Conservation (phyloP, 164 flowering plant species). For the Macadamia tetraphylla region DNA sequence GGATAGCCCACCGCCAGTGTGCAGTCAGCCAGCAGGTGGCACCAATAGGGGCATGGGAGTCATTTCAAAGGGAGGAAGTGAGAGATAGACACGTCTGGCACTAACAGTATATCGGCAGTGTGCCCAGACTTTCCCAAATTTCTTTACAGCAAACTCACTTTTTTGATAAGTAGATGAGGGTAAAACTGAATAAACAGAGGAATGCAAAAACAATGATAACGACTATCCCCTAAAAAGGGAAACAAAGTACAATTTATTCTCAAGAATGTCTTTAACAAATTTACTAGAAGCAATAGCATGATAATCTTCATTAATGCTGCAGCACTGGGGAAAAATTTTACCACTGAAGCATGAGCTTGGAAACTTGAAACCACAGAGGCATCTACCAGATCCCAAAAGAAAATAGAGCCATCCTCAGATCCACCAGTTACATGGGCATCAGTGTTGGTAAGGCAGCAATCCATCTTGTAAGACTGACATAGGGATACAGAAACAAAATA, state of each 20-base stretch:
- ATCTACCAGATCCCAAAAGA: constrained; percentile 97
- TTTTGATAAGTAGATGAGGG: no score
- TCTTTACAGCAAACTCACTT: no score
- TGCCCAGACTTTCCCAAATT: no score
- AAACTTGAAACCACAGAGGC: constrained; percentile 76
- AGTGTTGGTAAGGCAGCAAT: constrained; percentile 84
- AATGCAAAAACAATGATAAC: no score
- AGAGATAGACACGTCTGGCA: no score
- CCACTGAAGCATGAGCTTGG: constrained; percentile 90
- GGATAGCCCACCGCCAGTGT: no score
- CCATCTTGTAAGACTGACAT: constrained; percentile 86
- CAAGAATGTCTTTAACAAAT: background rate
- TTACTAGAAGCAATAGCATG: background rate
- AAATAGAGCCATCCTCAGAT: constrained; percentile 89
- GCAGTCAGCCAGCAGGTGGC: no score
- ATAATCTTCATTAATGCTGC: background rate
- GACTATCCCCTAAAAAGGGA: no score
- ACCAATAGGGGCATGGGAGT: no score
- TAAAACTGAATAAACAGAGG: no score
- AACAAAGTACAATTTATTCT: background rate
- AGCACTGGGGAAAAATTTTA: constrained; percentile 20
- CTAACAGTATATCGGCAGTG: no score
- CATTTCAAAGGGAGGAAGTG: no score
- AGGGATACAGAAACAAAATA: background rate
- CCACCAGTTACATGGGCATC: constrained; percentile 92